Evolutionary conservation across 2,329 filamentous ascomycete species (phyloP), one percentile per base, ranked within the genome.

Genomic region (Akanthomyces uredinophilus): DNA sequence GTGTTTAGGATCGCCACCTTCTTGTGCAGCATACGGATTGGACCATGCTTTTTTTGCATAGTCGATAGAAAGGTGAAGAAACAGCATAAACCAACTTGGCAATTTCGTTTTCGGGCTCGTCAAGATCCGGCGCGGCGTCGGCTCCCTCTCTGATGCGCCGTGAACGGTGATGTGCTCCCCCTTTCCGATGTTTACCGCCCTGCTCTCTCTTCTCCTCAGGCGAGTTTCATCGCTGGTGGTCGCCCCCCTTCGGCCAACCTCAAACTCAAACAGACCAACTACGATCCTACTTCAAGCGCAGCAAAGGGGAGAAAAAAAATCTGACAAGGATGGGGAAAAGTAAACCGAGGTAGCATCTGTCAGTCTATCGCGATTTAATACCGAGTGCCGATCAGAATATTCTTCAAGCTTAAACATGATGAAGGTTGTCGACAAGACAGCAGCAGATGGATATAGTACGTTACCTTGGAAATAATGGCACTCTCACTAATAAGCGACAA

Each of bases 1-100:
- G 27, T 56, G 29, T 57, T 57, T 49, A 37, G 54, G 44, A 57
- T 57, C 54, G 54, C 18, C 43, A 35, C 32, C 14, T 49, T 7
- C n/a, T 22, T 16, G 7, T 43, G 14, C 20, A n/a, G 1, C n/a
- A 55, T 8, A n/a, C 11, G 24, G 18, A 16, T 46, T 7, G n/a
- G n/a, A 35, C 7, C 10, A 35, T 49, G 6, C 13, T 11, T 24
- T 35, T n/a, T n/a, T n/a, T n/a, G n/a, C n/a, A n/a, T n/a, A n/a
- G 18, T 16, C 11, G 14, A 5, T n/a, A 6, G 5, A 3, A n/a
- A 22, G 6, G 29, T 2, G 4, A 32, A 50, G 47, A 55, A 55
- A 55, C 5, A n/a, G 18, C 20, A 43, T 24, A 7, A 24, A n/a
- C 16, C 37, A 10, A n/a, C 37, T 29, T 39, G 22, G 53, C 39